These are phyloP conservation scores for Epichloe glyceriae DNA, from an alignment of 2,329 filamentous ascomycete species.

Conservation along the genomic window DNA sequence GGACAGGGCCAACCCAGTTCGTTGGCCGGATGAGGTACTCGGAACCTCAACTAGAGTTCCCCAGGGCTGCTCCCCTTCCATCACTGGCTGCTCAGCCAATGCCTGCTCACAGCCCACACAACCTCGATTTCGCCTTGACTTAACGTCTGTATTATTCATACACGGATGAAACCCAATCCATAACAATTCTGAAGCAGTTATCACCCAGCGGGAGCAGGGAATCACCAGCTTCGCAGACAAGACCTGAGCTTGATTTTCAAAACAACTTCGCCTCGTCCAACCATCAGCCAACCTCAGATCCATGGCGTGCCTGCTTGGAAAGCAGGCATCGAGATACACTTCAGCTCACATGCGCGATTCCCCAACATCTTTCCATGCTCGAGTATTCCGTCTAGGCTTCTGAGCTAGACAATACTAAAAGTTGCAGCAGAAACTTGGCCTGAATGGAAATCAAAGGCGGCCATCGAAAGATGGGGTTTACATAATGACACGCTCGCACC, in stretches of 20 bases:
- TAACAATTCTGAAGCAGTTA: background rate
- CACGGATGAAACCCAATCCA: background rate
- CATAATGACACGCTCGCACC: no score
- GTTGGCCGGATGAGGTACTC: background rate
- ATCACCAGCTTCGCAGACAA: background rate
- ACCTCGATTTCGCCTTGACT: background rate
- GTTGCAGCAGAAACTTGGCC: no score
- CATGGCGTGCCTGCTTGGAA: background rate
- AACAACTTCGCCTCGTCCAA: background rate
- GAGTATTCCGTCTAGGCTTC: background rate
- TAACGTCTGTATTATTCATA: conserved; percentile 1
- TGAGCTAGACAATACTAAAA: background rate
- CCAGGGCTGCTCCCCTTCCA: background rate
- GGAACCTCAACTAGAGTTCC: background rate
- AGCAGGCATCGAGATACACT: background rate
- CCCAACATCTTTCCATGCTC: background rate
- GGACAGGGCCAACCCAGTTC: background rate
- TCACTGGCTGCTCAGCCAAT: background rate
- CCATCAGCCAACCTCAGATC: no score
- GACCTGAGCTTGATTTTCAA: background rate
- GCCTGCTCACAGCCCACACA: background rate
- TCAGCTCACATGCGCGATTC: background rate
- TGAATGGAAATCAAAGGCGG: no score
- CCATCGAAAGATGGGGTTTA: no score
- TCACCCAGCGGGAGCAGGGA: background rate